Evolutionary conservation across 208 protist species (phyloP).

Genomic region (Trypanosoma boissoni): DNA sequence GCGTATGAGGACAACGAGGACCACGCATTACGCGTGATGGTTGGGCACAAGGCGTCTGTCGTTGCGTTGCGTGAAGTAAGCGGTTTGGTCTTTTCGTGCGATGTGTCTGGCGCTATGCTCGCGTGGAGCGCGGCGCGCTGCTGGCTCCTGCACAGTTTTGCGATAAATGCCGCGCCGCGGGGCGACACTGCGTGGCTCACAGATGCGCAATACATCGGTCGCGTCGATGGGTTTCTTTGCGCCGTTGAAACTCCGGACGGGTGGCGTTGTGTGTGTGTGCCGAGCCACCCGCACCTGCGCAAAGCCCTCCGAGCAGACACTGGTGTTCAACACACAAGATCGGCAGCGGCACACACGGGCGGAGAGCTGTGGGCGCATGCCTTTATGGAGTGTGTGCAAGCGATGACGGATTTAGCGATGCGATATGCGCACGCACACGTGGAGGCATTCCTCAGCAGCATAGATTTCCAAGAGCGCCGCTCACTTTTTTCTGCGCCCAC

Average conservation of each 20-base stretch:
- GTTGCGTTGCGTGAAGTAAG: constrained; percentile 2
- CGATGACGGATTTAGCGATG: too few species aligned
- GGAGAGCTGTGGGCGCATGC: too few species aligned
- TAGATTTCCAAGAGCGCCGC: too few species aligned
- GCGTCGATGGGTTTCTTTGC: constrained; percentile 18
- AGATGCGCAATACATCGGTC: constrained; percentile 12
- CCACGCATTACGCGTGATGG: constrained; percentile 15
- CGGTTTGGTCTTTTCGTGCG: constrained; percentile 20
- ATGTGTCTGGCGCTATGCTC: constrained; percentile 13
- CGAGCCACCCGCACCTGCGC: constrained; percentile 2
- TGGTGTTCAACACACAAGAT: not conserved
- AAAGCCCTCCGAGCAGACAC: not conserved
- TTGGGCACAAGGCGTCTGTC: constrained; percentile 17
- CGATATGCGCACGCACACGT: too few species aligned
- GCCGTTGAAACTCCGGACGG: constrained; percentile 8
- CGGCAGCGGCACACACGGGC: not conserved
- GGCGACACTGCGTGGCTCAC: not conserved
- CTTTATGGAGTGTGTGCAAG: too few species aligned
- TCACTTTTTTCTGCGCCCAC: too few species aligned
- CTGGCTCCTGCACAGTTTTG: constrained; percentile 25
- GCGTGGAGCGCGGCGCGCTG: constrained; percentile 19
- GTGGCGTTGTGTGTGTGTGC: constrained; percentile 13
- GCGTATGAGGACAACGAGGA: constrained; percentile 9
- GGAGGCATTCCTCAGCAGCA: too few species aligned
- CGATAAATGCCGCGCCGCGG: not conserved